A percentile compares a stretch with the other conserved stretches of the same genome.
phyloP scores from a whole-genome alignment of 805 yeast species.

The Barnettozyma pratensis region DNA sequence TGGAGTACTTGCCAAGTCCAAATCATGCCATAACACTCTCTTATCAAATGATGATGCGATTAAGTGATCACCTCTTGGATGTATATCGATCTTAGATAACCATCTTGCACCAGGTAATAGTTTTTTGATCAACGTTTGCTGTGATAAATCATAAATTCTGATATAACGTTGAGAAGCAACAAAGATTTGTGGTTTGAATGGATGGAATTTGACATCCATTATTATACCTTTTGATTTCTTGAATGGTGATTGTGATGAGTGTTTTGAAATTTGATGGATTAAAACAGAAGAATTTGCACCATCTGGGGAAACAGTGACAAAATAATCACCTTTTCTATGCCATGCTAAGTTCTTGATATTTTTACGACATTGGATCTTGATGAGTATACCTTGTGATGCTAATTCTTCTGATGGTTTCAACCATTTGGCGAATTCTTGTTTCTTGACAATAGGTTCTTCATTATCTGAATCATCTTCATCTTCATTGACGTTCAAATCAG shows the following conservation, averaged over 20 bases:
- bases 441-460: constrained; percentile 32
- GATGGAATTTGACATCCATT: constrained; percentile 96
- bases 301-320: constrained; percentile 94
- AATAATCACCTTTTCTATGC: constrained; percentile 97
- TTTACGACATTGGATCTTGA: constrained; percentile 62
- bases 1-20: constrained; percentile 84
- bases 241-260: constrained; percentile 94
- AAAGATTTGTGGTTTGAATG: constrained; percentile 87
- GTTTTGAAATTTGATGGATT: constrained; percentile 92
- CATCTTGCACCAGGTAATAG: constrained; percentile 94
- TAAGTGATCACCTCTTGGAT: constrained; percentile 94
- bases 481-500: constrained; percentile 33
- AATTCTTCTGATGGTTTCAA: constrained; percentile 63
- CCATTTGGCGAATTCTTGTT: constrained; percentile 72
- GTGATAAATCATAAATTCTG: constrained; percentile 84
- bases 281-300: constrained; percentile 83
- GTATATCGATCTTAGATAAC: constrained; percentile 87
- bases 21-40: constrained; percentile 95
- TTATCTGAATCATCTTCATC: constrained; percentile 35
- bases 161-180: constrained; percentile 93
- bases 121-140: constrained; percentile 78
- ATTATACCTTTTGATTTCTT: constrained; percentile 87
- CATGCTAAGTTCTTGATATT: constrained; percentile 80
- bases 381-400: constrained; percentile 64
- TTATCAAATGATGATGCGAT: constrained; percentile 91